Conservation (phyloP, 2,329 filamentous ascomycete species). For the Cladophialophora exuberans region DNA sequence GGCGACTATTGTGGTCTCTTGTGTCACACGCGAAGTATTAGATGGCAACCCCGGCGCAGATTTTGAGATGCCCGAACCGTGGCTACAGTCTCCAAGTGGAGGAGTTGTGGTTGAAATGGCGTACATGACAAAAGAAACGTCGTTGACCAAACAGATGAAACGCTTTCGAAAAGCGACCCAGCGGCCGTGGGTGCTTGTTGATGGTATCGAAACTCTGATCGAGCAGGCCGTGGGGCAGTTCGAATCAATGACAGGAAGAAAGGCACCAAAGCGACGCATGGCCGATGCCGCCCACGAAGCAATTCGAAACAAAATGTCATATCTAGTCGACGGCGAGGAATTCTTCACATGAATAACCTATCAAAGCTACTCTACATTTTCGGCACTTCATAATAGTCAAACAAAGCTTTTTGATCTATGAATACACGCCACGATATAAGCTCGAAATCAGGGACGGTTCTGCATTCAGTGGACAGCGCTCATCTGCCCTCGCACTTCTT, state of each 20-base stretch:
- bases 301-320: constrained; percentile 22
- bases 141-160: constrained; percentile 70
- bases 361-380: neutral
- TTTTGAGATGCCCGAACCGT: constrained; percentile 69
- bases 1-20: constrained; percentile 76
- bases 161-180: constrained; percentile 58
- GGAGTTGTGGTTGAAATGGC: constrained; percentile 76
- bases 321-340: constrained; percentile 21
- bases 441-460: neutral
- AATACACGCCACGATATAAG: constrained; percentile 1
- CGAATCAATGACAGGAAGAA: constrained; percentile 75
- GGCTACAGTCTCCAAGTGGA: constrained; percentile 73
- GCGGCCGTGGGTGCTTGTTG: constrained; percentile 69
- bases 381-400: neutral
- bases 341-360: constrained; percentile 10
- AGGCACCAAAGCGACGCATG: constrained; percentile 73
- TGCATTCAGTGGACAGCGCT: neutral
- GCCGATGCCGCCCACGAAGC: constrained; percentile 58
- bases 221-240: constrained; percentile 83
- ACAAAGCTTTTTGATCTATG: neutral
- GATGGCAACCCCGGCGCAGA: constrained; percentile 65
- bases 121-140: constrained; percentile 74
- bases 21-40: constrained; percentile 70
- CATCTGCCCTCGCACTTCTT: constrained; percentile 12
- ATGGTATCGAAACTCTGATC: constrained; percentile 74